Evolutionary conservation across 2,329 filamentous ascomycete species (phyloP).

Genomic region (Pezizomycotina sp.): DNA sequence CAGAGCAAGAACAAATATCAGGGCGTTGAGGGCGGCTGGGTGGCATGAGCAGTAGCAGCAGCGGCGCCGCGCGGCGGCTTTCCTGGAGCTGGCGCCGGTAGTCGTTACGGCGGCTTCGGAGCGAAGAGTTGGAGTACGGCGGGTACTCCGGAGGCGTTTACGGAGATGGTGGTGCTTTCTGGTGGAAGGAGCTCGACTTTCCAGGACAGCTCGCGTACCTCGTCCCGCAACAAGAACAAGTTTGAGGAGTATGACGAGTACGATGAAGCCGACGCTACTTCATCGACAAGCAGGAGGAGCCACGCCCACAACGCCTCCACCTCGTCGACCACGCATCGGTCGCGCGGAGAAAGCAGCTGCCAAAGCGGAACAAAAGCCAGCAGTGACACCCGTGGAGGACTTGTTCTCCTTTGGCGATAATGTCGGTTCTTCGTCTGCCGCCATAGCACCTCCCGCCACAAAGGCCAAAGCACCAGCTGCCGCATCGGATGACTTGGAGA

Average conservation of each 20-base stretch:
- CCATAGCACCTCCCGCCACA: slow-evolving; percentile 32
- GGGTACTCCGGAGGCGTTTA: slow-evolving; percentile 65
- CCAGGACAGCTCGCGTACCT: slow-evolving; percentile 5
- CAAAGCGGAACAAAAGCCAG: slow-evolving; percentile 52
- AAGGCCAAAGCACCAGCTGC: slow-evolving; percentile 30
- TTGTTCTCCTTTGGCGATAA: slow-evolving; percentile 82
- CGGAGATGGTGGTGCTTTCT: slow-evolving; percentile 88
- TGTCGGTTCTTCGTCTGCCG: slow-evolving; percentile 36
- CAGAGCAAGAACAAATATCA: slow-evolving; percentile 86
- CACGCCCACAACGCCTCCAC: slow-evolving; percentile 23
- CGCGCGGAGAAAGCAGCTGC: slow-evolving; percentile 32
- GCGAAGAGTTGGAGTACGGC: slow-evolving; percentile 52
- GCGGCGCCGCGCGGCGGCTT: slow-evolving; percentile 28
- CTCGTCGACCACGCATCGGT: slow-evolving; percentile 28
- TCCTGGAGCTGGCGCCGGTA: slow-evolving; percentile 28
- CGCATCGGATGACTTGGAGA: slow-evolving; percentile 42
- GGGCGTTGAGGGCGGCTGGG: slow-evolving; percentile 75
- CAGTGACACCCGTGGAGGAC: slow-evolving; percentile 67
- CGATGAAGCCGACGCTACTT: slow-evolving; percentile 47
- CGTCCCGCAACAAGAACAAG: slow-evolving; percentile 39
- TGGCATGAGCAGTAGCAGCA: slow-evolving; percentile 34
- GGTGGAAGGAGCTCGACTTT: slow-evolving; percentile 45
- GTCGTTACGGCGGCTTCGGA: slow-evolving; percentile 78
- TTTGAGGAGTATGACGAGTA: slow-evolving; percentile 98
- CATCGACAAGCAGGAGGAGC: slow-evolving; percentile 29